Evolutionary conservation across 345 rosid species (phyloP).

Genomic region (Eucalyptus guilfoylei): DNA sequence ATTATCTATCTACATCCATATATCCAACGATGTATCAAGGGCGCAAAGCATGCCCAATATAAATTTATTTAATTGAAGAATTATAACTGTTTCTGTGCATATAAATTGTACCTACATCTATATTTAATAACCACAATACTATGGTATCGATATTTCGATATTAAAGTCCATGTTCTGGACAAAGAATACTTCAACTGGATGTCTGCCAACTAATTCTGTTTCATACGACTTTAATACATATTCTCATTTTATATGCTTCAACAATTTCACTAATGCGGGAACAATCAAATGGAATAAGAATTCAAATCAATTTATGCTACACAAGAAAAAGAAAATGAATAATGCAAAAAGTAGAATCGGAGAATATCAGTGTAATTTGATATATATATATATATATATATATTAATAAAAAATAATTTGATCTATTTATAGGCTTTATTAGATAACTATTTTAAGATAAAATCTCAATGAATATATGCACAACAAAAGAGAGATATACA

Average conservation of each 20-base stretch:
- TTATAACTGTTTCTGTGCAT: neutral
- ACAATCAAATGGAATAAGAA: neutral
- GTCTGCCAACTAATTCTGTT: neutral
- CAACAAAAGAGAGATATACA: neutral
- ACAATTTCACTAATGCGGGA: neutral
- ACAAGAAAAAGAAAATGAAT: neutral
- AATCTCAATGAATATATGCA: too few relatives aligned
- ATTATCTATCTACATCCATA: too few relatives aligned
- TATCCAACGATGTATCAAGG: neutral
- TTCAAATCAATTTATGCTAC: neutral
- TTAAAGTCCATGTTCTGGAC: neutral
- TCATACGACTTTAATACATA: neutral
- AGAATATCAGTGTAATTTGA: neutral
- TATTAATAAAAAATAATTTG: too few relatives aligned
- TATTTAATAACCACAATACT: neutral
- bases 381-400: too few relatives aligned
- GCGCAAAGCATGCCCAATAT: neutral
- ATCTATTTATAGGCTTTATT: too few relatives aligned
- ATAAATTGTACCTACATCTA: neutral
- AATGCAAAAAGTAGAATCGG: neutral
- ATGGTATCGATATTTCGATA: neutral
- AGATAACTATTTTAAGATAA: neutral
- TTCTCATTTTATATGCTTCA: neutral
- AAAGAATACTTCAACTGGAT: neutral
- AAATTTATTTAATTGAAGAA: neutral